Evolutionary conservation across 2,329 filamentous ascomycete species (phyloP), one percentile per base, ranked within the genome.

Genomic region (Neofusicoccum laricinum): DNA sequence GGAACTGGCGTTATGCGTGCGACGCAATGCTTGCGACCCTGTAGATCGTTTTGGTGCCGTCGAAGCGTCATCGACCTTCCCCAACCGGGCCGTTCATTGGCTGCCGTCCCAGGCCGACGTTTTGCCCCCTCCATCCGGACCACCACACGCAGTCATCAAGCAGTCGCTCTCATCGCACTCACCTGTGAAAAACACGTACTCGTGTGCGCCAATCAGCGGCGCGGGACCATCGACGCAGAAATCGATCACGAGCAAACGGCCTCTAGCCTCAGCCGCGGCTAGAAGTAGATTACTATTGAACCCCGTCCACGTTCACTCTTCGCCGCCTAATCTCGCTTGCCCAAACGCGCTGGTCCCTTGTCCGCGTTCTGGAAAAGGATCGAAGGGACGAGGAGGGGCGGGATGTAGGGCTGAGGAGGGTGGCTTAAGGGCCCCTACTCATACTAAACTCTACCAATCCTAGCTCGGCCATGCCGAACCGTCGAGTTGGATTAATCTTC

Each of bases 31-130:
- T 50, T 32, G 40, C 53, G 53, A 58, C 53, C 53, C 53, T 58
- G 53, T 43, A 43, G 34, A 43, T 64, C 61, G 61, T 41, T 57
- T 58, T 64, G 41, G 62, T 57, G 43, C 43, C 49, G 51, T 64
- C 62, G 43, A 64, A 19, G 62, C 62, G 62, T 64, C 62, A 64
- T 64, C 50, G 62, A 64, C 38, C 15, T 40, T 15, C 10, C 15
- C 19, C 17, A n/a, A 6, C 32, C 45, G 4, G 14, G 14, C n/a
- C 12, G 8, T 12, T 12, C 55, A 59, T 59, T 59, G 55, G 55
- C 41, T 21, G 32, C 5, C 11, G 3, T 4, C 17, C 12, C 30
- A 32, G 7, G 25, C 45, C 57, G 32, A 43, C 53, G 15, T 32
- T 45, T 19, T 34, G n/a, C 40, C 25, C 12, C 25, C n/a, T 32